These are phyloP conservation scores for Lentinula novae-zelandiae DNA, from an alignment of 1,284 basidiomycete species.

Conservation along the genomic window DNA sequence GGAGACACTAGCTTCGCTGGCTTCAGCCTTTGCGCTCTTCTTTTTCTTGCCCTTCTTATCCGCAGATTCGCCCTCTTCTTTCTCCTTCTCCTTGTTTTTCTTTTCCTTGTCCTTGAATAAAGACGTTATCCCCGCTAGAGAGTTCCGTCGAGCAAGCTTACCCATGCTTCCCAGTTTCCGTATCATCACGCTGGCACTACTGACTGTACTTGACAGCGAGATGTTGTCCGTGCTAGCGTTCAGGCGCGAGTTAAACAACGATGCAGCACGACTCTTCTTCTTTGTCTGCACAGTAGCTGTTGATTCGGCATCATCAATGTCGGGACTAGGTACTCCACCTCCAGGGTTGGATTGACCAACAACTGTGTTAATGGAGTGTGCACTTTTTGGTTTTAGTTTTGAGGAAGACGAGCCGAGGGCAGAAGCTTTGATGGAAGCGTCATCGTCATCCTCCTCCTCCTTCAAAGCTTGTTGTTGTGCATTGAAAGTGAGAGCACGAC, in stretches of 20 bases:
- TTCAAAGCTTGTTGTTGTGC: constrained; percentile 41
- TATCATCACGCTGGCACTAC: constrained; percentile 95
- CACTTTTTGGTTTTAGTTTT: constrained; percentile 29
- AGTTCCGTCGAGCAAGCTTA: constrained; percentile 87
- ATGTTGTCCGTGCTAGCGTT: constrained; percentile 98
- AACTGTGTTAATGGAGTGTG: constrained; percentile 21
- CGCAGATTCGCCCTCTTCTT: constrained; percentile 33
- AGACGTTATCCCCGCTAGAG: constrained; percentile 89
- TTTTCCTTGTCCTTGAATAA: constrained; percentile 91
- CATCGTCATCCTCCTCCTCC: constrained; percentile 57
- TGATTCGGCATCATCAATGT: constrained; percentile 28
- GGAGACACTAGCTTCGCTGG: constrained; percentile 74
- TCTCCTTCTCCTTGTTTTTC: constrained; percentile 57
- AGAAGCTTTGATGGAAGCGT: constrained; percentile 40
- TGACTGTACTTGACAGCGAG: constrained; percentile 94
- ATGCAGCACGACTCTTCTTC: constrained; percentile 67
- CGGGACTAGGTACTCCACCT: constrained; percentile 30
- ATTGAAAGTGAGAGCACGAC: constrained; percentile 69
- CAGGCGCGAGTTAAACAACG: constrained; percentile 85
- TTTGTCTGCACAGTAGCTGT: constrained; percentile 53
- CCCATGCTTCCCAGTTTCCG: constrained; percentile 94
- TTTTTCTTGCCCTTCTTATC: constrained; percentile 50
- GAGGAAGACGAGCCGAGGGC: constrained; percentile 23
- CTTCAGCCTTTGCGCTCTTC: constrained; percentile 61
- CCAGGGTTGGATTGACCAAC: constrained; percentile 17